Evolutionary conservation across 1,139 yeast species (phyloP), one percentile per base, ranked within the genome.

Genomic region (Candida sp.): DNA sequence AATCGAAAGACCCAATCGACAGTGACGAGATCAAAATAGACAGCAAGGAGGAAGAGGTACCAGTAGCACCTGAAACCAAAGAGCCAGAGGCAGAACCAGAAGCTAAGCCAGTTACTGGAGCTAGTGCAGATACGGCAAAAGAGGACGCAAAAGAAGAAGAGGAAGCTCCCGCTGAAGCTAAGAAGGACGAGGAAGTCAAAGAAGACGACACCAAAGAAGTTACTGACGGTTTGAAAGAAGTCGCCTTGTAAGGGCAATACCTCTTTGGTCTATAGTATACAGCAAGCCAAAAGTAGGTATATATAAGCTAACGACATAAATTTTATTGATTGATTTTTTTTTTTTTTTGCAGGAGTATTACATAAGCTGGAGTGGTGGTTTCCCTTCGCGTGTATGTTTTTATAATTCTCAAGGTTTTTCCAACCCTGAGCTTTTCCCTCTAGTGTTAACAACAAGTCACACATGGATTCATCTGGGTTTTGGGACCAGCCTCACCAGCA

Each of bases 391-490:
- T 27, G 23, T 40, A 12, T 40, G 17, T 44, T 12, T 30, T 32
- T 17, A 11, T 34, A 28, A 28, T 28, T 28, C 31, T 7, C 31
- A 28, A 28, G 31, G 17, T 38, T 42, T 42, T 23, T 32, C 25
- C 4, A 5, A 7, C 22, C 26, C n/a, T 22, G 34, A 23, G 22
- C 25, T 40, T 30, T 40, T 12, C n/a, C 30, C 17, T 40, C 30
- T 28, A 40, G 4, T 9, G 8, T 17, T 9, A 25, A 17, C 9
- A 39, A n/a, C 35, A 33, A 6, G 9, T 32, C 46, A 41, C 47
- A 12, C 12, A 68, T 68, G 71, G 63, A 66, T 51, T 60, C 70
- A 5, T 66, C 70, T 11, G 72, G 68, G 8, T 62, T 63, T 50
- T 68, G 70, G 71, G 70, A 67, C 48, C 63, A 63, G 34, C 57